Base-by-base conservation (phyloP, 768 basidiomycete species). In the Boletus pseudo-olivaceus region DNA sequence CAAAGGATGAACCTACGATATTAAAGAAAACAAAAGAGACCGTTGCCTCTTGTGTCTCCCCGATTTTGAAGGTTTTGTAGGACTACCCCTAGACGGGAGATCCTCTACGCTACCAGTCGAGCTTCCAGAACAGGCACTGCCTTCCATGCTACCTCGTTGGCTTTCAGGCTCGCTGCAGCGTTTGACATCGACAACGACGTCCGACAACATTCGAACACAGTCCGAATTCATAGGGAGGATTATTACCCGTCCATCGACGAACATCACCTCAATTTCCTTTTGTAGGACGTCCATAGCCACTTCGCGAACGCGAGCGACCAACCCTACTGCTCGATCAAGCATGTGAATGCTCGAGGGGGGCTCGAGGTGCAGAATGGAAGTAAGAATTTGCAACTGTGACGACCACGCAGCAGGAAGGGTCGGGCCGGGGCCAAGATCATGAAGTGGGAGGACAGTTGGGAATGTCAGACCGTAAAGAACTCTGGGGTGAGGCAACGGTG, bases 1-100 rank as follows among this genome's bases (percentile, higher is more conserved):
- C 17, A 53, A 50, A 51, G 27, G 2, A 35, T 9, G 12, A 10
- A 61, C 58, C 55, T 72, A 85, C 78, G 83, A 78, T 54, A 89
- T 81, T 38, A 90, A 72, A 7, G 84, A 79, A 79, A 84, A 86
- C 45, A 88, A 73, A 55, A 90, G 65, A 15, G 88, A 90, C 41
- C 83, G 77, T 60, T 86, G 83, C 60, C 82, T 87, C 72, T 85
- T 88, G 59, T 88, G 85, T 57, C 78, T 80, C 39, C 72, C 62
- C 4, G 60, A 60, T 61, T 75, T 79, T 40, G 62, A 62, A 38
- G 73, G 48, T 47, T 64, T 60, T 9, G 68, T 61, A 35, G 71
- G 60, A 32, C 55, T 40, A 32, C 57, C 40, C 47, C 20, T 44
- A 26, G 56, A 45, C 1, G 58, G 58, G 7, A 50, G 17, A 35